phyloP scores from a whole-genome alignment of 768 basidiomycete genomes.

The Pleurotus eryngii region DNA sequence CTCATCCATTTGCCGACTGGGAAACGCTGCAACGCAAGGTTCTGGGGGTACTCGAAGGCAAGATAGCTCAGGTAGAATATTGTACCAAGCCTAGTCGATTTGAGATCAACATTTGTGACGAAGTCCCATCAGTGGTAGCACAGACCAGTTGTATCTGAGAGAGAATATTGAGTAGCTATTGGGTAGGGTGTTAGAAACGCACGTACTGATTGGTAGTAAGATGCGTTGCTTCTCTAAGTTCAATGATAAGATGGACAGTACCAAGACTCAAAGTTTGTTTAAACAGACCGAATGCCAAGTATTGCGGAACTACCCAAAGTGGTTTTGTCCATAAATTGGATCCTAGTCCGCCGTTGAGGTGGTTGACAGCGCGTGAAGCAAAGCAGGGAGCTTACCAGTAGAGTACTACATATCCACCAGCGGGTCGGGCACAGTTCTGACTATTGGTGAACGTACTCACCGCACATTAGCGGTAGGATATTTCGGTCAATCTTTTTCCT shows the following conservation, averaged over 20 bases:
- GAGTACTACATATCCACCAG: conserved; percentile 34
- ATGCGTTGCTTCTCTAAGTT: conserved; percentile 51
- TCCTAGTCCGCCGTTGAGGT: conserved; percentile 32
- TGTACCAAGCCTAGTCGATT: conserved; percentile 58
- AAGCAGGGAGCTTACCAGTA: conserved; percentile 41
- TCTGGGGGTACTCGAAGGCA: conserved; percentile 72
- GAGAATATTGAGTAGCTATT: background rate
- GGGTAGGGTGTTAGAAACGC: background rate
- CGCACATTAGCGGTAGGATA: conserved; percentile 69
- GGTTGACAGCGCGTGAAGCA: background rate
- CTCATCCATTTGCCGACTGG: conserved; percentile 84
- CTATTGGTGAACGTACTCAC: conserved; percentile 35
- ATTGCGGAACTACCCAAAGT: conserved; percentile 67
- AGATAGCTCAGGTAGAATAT: conserved; percentile 74
- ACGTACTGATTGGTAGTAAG: conserved; percentile 63
- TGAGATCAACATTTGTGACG: background rate
- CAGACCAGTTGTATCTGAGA: conserved; percentile 63
- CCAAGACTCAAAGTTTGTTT: background rate
- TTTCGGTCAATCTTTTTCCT: conserved; percentile 65
- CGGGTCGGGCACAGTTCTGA: conserved; percentile 1
- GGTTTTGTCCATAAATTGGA: conserved; percentile 80
- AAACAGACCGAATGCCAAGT: conserved; percentile 60
- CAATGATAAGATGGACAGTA: background rate
- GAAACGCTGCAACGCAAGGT: conserved; percentile 66
- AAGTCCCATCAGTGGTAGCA: background rate